These are phyloP conservation scores for Camellia japonica DNA, from an alignment of 148 eudicot species.

Conservation along the genomic window DNA sequence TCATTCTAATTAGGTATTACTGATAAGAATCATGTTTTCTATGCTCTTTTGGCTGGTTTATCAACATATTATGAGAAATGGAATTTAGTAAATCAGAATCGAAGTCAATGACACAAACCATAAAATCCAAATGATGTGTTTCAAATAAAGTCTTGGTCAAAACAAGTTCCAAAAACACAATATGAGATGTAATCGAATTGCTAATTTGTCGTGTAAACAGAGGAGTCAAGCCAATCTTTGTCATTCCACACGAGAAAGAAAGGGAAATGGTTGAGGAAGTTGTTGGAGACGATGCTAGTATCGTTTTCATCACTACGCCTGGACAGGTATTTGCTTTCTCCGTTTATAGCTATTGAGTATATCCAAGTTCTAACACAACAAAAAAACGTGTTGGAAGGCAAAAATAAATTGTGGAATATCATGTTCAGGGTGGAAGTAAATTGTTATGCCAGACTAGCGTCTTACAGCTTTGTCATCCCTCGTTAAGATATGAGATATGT, in stretches of 20 bases:
- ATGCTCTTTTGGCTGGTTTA: too few relatives aligned
- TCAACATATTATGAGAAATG: too few relatives aligned
- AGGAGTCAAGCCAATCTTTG: constrained; percentile 70
- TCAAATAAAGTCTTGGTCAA: neutral
- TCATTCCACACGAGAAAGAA: constrained; percentile 90
- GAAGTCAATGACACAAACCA: too few relatives aligned
- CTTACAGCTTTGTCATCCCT: neutral
- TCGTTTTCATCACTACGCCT: constrained; percentile 85
- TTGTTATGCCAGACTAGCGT: neutral
- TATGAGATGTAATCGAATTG: neutral
- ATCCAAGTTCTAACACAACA: neutral
- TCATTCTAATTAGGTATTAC: too few relatives aligned
- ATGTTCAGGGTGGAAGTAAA: neutral
- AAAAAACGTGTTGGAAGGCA: neutral
- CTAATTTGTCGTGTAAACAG: constrained; percentile 32
- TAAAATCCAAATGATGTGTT: too few relatives aligned
- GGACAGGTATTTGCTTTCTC: constrained; percentile 55
- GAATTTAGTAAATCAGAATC: too few relatives aligned
- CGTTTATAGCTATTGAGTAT: neutral
- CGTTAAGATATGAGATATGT: neutral
- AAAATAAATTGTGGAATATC: neutral
- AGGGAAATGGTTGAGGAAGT: constrained; percentile 82
- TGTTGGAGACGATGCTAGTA: constrained; percentile 63
- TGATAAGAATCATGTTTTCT: too few relatives aligned
- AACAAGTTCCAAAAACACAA: neutral